These are phyloP conservation scores for Spiromastix sp. DNA, from an alignment of 2,329 filamentous ascomycete genomes.

Conservation along the genomic window DNA sequence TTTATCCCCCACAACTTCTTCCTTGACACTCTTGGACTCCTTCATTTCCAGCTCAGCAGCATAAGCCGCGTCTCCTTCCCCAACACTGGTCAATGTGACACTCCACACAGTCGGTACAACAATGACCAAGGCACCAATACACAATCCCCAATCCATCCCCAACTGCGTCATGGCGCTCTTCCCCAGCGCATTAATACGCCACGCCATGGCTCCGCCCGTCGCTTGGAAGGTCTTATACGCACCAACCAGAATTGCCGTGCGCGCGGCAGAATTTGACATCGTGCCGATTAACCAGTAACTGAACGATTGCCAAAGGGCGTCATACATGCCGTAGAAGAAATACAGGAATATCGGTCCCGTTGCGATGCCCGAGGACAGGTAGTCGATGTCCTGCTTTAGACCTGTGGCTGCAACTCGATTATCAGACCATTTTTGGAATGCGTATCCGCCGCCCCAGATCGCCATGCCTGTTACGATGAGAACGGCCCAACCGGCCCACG, in stretches of 20 bases:
- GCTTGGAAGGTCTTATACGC: slow-evolving; percentile 39
- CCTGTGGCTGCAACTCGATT: slow-evolving; percentile 27
- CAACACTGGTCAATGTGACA: slow-evolving; percentile 24
- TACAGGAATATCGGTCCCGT: slow-evolving; percentile 58
- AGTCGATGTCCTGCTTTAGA: slow-evolving; percentile 38
- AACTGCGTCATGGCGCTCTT: slow-evolving; percentile 32
- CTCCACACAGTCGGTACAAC: slow-evolving; percentile 35
- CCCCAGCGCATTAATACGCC: slow-evolving; percentile 32
- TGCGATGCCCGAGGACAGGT: slow-evolving; percentile 37
- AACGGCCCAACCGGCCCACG: slow-evolving; percentile 36
- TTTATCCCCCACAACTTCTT: too few species aligned
- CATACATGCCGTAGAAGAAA: slow-evolving; percentile 60
- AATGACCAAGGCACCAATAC: slow-evolving; percentile 33
- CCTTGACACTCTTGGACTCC: not conserved
- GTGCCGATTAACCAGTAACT: slow-evolving; percentile 52
- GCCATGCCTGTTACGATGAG: slow-evolving; percentile 41
- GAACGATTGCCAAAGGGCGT: slow-evolving; percentile 56
- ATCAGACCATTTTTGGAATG: slow-evolving; percentile 51
- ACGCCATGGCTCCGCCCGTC: slow-evolving; percentile 37
- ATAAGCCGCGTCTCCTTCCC: not conserved
- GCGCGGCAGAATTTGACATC: slow-evolving; percentile 31
- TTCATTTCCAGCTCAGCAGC: not conserved
- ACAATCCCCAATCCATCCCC: slow-evolving; percentile 38
- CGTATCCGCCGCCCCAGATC: slow-evolving; percentile 54
- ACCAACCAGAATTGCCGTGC: slow-evolving; percentile 36